Evolutionary conservation across 768 basidiomycete species (phyloP).

Genomic region (Tulasnella sp.): DNA sequence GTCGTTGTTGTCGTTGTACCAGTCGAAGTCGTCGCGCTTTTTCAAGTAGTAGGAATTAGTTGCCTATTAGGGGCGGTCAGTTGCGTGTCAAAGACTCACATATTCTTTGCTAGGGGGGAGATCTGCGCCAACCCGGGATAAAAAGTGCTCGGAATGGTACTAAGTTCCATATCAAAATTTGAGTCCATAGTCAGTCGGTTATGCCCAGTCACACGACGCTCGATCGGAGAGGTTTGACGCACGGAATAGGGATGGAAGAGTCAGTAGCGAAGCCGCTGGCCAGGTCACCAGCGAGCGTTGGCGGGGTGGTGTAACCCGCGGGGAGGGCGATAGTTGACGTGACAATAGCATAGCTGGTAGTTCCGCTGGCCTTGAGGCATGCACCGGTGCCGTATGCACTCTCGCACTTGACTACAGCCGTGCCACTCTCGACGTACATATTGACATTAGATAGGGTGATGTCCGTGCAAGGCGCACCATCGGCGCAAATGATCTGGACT

Average conservation of each 20-base stretch:
- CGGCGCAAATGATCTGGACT: slow-evolving; percentile 5
- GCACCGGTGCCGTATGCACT: slow-evolving; percentile 25
- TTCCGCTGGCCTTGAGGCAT: slow-evolving; percentile 22
- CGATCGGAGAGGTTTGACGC: not conserved
- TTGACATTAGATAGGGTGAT: slow-evolving; percentile 25
- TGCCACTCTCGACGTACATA: slow-evolving; percentile 24
- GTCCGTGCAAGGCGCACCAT: slow-evolving; percentile 13
- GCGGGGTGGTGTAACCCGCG: slow-evolving; percentile 24
- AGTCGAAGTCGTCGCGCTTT: not conserved
- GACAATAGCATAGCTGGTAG: slow-evolving; percentile 21
- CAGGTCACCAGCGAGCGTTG: slow-evolving; percentile 20
- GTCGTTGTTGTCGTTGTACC: slow-evolving; percentile 3
- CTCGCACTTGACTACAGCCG: slow-evolving; percentile 25
- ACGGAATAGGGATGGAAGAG: slow-evolving; percentile 16
- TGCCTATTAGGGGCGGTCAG: not conserved
- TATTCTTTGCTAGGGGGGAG: not conserved
- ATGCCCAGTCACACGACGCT: too few species aligned
- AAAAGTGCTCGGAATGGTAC: slow-evolving; percentile 13
- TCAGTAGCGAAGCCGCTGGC: slow-evolving; percentile 5
- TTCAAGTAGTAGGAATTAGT: not conserved
- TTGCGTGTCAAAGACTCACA: not conserved
- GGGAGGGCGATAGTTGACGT: slow-evolving; percentile 21
- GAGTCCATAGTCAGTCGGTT: not conserved
- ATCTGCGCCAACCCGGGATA: slow-evolving; percentile 10
- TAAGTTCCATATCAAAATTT: too few species aligned